Evolutionary conservation across 768 basidiomycete genomes (phyloP).

Genomic region (Dendrothele bispora): DNA sequence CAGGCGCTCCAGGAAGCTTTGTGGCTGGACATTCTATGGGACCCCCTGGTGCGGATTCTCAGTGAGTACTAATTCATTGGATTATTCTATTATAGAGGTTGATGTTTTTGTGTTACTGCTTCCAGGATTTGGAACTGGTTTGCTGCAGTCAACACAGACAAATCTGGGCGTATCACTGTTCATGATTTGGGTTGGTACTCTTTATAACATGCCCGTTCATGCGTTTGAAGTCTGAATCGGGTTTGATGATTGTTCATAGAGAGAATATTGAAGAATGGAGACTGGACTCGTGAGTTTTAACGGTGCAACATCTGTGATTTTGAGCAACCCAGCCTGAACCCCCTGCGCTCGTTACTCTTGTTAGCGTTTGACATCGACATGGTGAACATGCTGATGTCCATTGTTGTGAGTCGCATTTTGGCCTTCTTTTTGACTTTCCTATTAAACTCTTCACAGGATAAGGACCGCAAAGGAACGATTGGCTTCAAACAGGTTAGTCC

Average conservation of each 20-base stretch:
- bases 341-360: not conserved
- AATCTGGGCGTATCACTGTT: slow-evolving; percentile 66
- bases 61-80: slow-evolving; percentile 50
- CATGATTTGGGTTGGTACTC: slow-evolving; percentile 61
- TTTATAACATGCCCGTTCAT: not conserved
- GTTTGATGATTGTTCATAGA: too few relatives aligned
- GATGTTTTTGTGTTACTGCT: slow-evolving; percentile 2
- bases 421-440: not conserved
- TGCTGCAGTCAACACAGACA: slow-evolving; percentile 61
- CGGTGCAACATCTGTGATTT: not conserved
- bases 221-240: not conserved
- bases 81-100: not conserved
- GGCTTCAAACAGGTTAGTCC: slow-evolving; percentile 70
- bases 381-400: slow-evolving; percentile 79
- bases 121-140: slow-evolving; percentile 77
- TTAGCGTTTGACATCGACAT: slow-evolving; percentile 84
- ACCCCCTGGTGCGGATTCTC: slow-evolving; percentile 69
- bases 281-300: slow-evolving; percentile 69
- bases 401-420: slow-evolving; percentile 80
- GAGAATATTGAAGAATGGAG: slow-evolving; percentile 53
- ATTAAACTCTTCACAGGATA: slow-evolving; percentile 41
- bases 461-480: slow-evolving; percentile 75
- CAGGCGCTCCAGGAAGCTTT: too few relatives aligned
- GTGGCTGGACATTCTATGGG: slow-evolving; percentile 26
- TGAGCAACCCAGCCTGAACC: not conserved